Base-by-base conservation (phyloP, 495 filamentous ascomycete species). In the Aspergillus ellipticus region DNA sequence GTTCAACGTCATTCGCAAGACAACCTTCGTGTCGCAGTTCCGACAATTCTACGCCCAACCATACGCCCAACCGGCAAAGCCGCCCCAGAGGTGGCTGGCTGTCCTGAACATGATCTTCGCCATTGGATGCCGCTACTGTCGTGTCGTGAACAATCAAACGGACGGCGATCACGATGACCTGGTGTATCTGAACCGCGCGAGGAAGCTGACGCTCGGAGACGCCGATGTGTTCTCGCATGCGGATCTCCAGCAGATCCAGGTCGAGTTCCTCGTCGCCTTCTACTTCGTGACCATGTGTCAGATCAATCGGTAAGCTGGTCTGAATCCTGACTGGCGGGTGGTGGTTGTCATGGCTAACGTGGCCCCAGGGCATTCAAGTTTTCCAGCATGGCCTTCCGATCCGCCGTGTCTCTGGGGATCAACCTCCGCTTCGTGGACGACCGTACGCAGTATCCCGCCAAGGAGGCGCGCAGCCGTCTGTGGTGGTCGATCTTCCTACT, bases 41-140 rank as follows among this genome's bases (percentile, higher is more conserved):
- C 62, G 61, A 22, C 53, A 67, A 24, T 75, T 76, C 43, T 73
- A 61, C 29, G n/a, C n/a, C n/a, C n/a, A n/a, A n/a, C n/a, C 61
- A 60, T 11, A 33, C 46, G n/a, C n/a, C n/a, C n/a, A n/a, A 3
- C 46, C 31, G 7, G 46, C 65, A 10, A 58, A 56, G 3, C 69
- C 74, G 1, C 65, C 66, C 0, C 55, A 49, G 9, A 70, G 77
- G 43, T 87, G 82, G 83, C 72, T 84, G 11, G 80, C 81, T 0
- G 80, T 82, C 16, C 50, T 87, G 33, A 88, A 89, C 60, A 71
- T 87, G 55, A 75, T 88, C 28, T 85, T 88, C 57, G 86, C 86
- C 3, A 82, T 88, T 57, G 80, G 78, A 6, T 68, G 77, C 54
- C 71, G 67, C n/a, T 69, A 79, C 57, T 62, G 65, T 66, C 53